Percentiles rank a stretch among this genome's conserved stretches.
phyloP scores from a whole-genome alignment of 1,139 yeast genomes.

The Pichia terricola region DNA sequence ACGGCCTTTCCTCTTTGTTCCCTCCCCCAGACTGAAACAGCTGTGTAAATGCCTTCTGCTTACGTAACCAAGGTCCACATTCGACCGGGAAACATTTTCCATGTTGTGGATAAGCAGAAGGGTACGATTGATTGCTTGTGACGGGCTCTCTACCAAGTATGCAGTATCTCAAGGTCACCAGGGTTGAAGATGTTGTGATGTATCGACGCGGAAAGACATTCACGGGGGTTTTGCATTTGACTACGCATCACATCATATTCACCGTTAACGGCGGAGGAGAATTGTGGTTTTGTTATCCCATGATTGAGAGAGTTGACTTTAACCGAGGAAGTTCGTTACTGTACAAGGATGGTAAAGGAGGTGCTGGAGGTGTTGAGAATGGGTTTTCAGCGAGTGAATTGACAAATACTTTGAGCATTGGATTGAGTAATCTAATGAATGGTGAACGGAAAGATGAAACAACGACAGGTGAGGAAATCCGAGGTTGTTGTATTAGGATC shows the following conservation, averaged over 20 bases:
- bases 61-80: too few species aligned
- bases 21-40: too few species aligned
- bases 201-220: conserved; percentile 60
- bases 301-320: conserved; percentile 59
- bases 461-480: neutral
- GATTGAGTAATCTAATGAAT: conserved; percentile 5
- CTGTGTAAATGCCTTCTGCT: too few species aligned
- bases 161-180: conserved; percentile 51
- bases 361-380: neutral
- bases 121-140: too few species aligned
- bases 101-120: too few species aligned
- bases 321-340: conserved; percentile 40
- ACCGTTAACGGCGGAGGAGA: conserved; percentile 23
- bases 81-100: too few species aligned
- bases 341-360: conserved; percentile 4
- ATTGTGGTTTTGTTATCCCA: conserved; percentile 92
- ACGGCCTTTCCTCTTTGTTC: too few species aligned
- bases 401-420: conserved; percentile 8
- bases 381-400: conserved; percentile 5
- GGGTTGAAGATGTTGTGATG: conserved; percentile 58
- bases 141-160: conserved; percentile 20
- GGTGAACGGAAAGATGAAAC: neutral
- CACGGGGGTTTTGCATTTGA: conserved; percentile 64
- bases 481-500: conserved; percentile 38
- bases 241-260: conserved; percentile 83